Evolutionary conservation across 1,139 yeast species (phyloP).

Genomic region (Geotrichum bryndzae): DNA sequence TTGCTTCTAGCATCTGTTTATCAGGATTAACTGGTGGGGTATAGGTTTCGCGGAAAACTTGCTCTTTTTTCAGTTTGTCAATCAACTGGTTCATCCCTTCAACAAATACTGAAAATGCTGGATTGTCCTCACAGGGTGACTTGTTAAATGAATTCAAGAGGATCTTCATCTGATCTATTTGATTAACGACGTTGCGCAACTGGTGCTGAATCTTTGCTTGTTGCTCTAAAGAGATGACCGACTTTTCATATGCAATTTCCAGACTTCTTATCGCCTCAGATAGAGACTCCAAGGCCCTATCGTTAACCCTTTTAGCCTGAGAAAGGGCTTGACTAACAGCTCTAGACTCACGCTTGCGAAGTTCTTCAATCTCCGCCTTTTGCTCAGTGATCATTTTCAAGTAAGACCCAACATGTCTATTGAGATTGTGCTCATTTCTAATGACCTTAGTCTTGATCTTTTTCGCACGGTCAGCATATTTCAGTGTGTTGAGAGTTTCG

Average conservation of each 20-base stretch:
- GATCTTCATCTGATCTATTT: conserved; percentile 22
- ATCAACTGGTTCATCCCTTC: conserved; percentile 1
- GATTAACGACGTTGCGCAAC: conserved; percentile 21
- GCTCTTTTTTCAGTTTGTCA: conserved; percentile 6
- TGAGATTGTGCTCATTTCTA: conserved; percentile 69
- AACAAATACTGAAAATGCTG: neutral
- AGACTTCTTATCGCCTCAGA: conserved; percentile 24
- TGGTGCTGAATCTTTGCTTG: conserved; percentile 19
- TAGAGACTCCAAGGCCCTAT: conserved; percentile 20
- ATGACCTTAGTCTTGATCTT: conserved; percentile 78
- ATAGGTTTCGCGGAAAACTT: conserved; percentile 3
- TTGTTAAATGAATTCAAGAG: conserved; percentile 1
- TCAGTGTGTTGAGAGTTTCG: conserved; percentile 82
- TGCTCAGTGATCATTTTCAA: conserved; percentile 82
- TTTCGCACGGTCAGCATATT: conserved; percentile 86
- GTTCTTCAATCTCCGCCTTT: conserved; percentile 66
- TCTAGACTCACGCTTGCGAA: conserved; percentile 49
- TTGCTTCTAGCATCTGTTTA: conserved; percentile 2
- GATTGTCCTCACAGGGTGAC: neutral
- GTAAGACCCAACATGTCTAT: conserved; percentile 83
- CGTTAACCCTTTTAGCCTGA: conserved; percentile 20
- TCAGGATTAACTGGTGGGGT: neutral
- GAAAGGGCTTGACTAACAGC: conserved; percentile 36
- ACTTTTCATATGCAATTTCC: conserved; percentile 21
- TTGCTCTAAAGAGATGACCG: neutral